phyloP scores from a whole-genome alignment of 1,139 yeast genomes.

The Arxiozyma slooffiae region DNA sequence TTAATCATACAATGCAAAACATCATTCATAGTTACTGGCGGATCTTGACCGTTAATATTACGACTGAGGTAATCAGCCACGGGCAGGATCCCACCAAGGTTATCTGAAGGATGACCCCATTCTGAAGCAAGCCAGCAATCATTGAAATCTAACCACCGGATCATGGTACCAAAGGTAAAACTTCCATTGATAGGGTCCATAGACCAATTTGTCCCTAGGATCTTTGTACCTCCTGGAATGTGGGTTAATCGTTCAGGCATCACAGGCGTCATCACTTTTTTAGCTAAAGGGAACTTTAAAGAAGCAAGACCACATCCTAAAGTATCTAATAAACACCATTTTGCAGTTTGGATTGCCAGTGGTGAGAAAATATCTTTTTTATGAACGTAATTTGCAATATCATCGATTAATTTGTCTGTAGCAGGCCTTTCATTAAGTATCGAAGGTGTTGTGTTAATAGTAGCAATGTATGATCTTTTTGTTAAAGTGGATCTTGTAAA shows the following conservation, averaged over 20 bases:
- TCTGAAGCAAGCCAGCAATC: conserved; percentile 60
- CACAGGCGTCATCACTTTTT: conserved; percentile 42
- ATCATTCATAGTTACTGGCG: conserved; percentile 38
- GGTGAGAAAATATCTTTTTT: conserved; percentile 37
- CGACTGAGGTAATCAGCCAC: conserved; percentile 50
- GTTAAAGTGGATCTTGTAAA: not conserved
- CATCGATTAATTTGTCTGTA: conserved; percentile 40
- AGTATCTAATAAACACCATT: conserved; percentile 45
- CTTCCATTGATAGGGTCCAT: conserved; percentile 51
- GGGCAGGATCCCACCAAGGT: conserved; percentile 48
- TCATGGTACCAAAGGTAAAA: conserved; percentile 45
- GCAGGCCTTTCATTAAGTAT: conserved; percentile 34
- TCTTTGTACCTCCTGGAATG: conserved; percentile 46
- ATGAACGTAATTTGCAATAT: conserved; percentile 45
- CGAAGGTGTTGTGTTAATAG: not conserved
- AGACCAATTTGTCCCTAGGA: conserved; percentile 42
- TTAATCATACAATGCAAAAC: conserved; percentile 47
- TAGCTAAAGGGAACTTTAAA: conserved; percentile 42
- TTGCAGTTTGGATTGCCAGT: conserved; percentile 45
- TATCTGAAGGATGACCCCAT: conserved; percentile 59
- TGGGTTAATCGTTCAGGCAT: conserved; percentile 40
- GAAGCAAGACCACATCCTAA: conserved; percentile 56
- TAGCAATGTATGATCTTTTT: conserved; percentile 1
- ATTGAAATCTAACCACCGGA: conserved; percentile 52
- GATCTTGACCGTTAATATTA: conserved; percentile 32